These are phyloP conservation scores for Avena eriantha DNA, from an alignment of 176 grass and related monocot species.

Conservation along the genomic window DNA sequence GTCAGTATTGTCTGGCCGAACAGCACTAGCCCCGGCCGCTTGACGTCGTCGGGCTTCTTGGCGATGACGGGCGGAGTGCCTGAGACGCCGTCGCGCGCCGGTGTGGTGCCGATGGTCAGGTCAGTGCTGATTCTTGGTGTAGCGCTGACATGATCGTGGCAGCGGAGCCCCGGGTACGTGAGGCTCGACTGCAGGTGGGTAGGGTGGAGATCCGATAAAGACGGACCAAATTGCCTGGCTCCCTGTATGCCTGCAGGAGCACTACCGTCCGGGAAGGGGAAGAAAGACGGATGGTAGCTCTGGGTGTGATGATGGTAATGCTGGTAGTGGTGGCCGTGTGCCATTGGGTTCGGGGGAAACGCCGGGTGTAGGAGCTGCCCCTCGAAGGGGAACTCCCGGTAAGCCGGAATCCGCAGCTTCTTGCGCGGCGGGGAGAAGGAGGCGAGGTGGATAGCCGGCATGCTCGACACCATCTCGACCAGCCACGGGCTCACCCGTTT, in stretches of 20 bases:
- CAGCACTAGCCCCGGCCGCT: slow-evolving; percentile 63
- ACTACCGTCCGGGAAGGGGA: slow-evolving; percentile 53
- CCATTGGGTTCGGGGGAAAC: slow-evolving; percentile 44
- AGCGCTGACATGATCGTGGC: slow-evolving; percentile 18
- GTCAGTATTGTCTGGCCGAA: slow-evolving; percentile 83
- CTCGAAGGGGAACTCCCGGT: slow-evolving; percentile 70
- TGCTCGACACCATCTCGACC: slow-evolving; percentile 85
- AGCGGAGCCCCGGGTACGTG: slow-evolving; percentile 38
- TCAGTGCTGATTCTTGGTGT: slow-evolving; percentile 48
- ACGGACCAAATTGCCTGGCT: slow-evolving; percentile 88
- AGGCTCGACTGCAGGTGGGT: slow-evolving; percentile 65
- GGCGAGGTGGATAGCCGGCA: slow-evolving; percentile 74
- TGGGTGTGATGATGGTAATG: slow-evolving; percentile 21
- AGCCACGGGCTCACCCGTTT: slow-evolving; percentile 93
- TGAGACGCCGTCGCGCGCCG: slow-evolving; percentile 24
- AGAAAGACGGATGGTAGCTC: slow-evolving; percentile 42
- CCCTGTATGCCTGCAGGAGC: slow-evolving; percentile 97
- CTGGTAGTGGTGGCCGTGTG: slow-evolving; percentile 28
- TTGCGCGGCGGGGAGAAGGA: slow-evolving; percentile 72
- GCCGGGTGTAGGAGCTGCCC: slow-evolving; percentile 53
- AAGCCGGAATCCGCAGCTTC: slow-evolving; percentile 54
- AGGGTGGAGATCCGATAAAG: slow-evolving; percentile 74
- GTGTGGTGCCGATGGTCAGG: slow-evolving; percentile 47
- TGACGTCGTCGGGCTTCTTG: slow-evolving; percentile 46
- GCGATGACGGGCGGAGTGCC: slow-evolving; percentile 30